Evolutionary conservation across 2,329 filamentous ascomycete species (phyloP).

Genomic region (Escovopsis sp.): DNA sequence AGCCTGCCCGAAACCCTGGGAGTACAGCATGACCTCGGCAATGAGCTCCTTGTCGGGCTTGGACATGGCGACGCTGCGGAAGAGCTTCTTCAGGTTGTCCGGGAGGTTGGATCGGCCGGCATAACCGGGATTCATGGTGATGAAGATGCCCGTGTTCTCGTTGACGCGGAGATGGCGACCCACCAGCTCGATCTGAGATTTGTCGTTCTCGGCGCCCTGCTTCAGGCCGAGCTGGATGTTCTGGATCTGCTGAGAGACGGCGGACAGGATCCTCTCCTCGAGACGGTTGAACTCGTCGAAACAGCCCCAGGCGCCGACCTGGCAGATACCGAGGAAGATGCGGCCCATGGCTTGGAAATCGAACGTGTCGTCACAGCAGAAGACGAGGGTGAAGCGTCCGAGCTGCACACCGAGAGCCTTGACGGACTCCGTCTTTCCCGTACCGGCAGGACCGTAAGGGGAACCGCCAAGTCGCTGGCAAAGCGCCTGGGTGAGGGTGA

Average conservation of each 20-base stretch:
- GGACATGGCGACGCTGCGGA: constrained; percentile 98
- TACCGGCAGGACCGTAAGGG: constrained; percentile 92
- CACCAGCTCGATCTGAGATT: constrained; percentile 83
- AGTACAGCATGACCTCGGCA: constrained; percentile 99
- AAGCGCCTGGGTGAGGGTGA: constrained; percentile 89
- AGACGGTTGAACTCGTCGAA: constrained; percentile 99
- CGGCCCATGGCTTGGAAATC: constrained; percentile 99
- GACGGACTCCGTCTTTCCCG: constrained; percentile 97
- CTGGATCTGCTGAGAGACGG: constrained; percentile 97
- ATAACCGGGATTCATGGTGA: constrained; percentile 99
- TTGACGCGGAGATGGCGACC: constrained; percentile 84
- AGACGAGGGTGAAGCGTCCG: constrained; percentile 93
- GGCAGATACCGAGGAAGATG: constrained; percentile 97
- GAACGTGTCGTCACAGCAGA: constrained; percentile 99
- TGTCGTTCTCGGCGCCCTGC: constrained; percentile 65
- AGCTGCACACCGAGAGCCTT: constrained; percentile 94
- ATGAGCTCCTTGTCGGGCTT: constrained; percentile 99
- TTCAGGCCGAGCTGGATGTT: constrained; percentile 96
- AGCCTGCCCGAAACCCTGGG: constrained; percentile 94
- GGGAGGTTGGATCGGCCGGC: constrained; percentile 94
- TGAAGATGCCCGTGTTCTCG: constrained; percentile 92
- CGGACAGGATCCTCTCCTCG: constrained; percentile 92
- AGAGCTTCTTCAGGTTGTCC: constrained; percentile 98
- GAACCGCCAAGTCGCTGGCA: constrained; percentile 93
- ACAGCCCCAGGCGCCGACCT: constrained; percentile 98